Conservation (phyloP, 2,329 filamentous ascomycete genomes). For the Septoria linicola region DNA sequence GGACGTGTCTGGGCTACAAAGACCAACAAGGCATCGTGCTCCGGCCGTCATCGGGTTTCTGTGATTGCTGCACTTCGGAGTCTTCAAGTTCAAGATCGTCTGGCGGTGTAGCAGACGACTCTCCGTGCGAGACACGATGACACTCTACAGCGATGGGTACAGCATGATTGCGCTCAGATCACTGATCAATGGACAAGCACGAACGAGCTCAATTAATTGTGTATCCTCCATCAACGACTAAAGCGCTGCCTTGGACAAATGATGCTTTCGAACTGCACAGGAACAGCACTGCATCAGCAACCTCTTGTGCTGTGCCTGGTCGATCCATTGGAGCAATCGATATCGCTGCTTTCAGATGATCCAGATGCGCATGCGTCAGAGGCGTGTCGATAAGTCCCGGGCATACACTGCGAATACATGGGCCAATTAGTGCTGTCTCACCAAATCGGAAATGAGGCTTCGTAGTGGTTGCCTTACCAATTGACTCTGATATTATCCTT, state of each 20-base stretch:
- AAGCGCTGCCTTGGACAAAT: slow-evolving; percentile 47
- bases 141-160: no score
- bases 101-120: no score
- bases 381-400: slow-evolving; percentile 50
- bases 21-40: no score
- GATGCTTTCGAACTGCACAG: slow-evolving; percentile 48
- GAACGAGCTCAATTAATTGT: slow-evolving; percentile 41
- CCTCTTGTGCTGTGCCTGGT: slow-evolving; percentile 48
- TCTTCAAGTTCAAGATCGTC: no score
- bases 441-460: background rate
- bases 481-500: slow-evolving; percentile 49
- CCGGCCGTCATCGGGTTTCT: no score
- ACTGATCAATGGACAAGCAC: no score
- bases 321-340: slow-evolving; percentile 42
- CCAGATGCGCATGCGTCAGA: slow-evolving; percentile 44
- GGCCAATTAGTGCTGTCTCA: background rate
- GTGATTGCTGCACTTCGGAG: no score
- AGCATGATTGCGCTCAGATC: no score
- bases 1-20: no score
- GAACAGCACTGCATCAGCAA: slow-evolving; percentile 50
- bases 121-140: no score
- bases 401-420: slow-evolving; percentile 40
- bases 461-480: slow-evolving; percentile 21
- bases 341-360: slow-evolving; percentile 33
- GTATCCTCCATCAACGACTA: slow-evolving; percentile 51